Base-by-base conservation (phyloP, 495 filamentous ascomycete species). In the Penicillium canariense region DNA sequence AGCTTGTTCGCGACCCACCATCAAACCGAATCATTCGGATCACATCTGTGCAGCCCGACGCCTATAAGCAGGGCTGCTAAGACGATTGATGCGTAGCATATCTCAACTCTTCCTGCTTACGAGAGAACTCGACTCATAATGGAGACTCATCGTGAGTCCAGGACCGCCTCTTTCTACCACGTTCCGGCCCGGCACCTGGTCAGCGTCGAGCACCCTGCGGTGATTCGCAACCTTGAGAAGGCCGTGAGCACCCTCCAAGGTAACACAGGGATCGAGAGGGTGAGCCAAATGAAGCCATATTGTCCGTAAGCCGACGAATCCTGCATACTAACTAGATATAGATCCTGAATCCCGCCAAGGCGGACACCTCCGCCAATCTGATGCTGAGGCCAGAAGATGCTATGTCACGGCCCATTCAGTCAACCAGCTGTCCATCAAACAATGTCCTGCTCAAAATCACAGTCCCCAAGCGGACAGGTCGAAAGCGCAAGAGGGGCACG, bases 401-500 rank as follows among this genome's bases (percentile, higher is more conserved):
- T 5, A 83, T 89, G 66, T 82, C 86, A 56, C 84, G 85, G 53
- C 87, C 89, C 1, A 70, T 96, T 32, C 71, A 84, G 30, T 96
- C 94, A 6, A 82, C 81, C 26, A 85, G 84, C 59, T 75, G 84
- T 5, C 59, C 77, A 30, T 87, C 91, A 3, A 87, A 87, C 57
- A 94, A 96, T 60, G 67, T 97, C 25, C 76, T 97, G 20, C 76
- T 98, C 22, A 91, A 91, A 70, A 78, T 98, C 40, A 90, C 87
- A 0, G 84, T 96, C 2, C 95, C 95, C 0, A 93, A 88, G 68
- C 75, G 88, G 39, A 95, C 90, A 5, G 90, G 91, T 3, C 81
- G 90, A 39, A 96, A 89, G 66, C 82, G 90, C 27, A 94, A 90
- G 69, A 75, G 84, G 42, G 90, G 88, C 6, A 85, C 83, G 7